Evolutionary conservation across 1,284 basidiomycete species (phyloP).

Genomic region (Tremellales sp.): DNA sequence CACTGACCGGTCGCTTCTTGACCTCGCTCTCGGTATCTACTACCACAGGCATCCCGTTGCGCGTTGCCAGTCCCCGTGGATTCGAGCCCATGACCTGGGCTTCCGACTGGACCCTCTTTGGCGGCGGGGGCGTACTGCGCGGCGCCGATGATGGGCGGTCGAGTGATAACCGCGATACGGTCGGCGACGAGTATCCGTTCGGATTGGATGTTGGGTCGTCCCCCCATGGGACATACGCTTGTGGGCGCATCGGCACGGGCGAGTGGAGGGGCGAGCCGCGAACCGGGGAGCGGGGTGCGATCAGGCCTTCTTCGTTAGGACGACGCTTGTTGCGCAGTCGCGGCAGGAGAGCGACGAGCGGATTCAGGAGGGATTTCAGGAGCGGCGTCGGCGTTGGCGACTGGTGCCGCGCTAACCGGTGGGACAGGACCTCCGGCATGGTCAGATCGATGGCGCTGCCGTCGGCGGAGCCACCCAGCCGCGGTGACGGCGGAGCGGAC

Average conservation of each 20-base stretch:
- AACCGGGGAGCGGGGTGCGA: slow-evolving; percentile 55
- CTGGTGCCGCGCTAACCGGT: not conserved
- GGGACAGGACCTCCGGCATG: not conserved
- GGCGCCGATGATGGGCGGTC: not conserved
- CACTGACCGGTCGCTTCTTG: not conserved
- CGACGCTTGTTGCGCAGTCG: slow-evolving; percentile 25
- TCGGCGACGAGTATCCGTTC: not conserved
- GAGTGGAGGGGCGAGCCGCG: slow-evolving; percentile 35
- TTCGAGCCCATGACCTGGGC: slow-evolving; percentile 16
- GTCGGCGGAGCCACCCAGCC: not conserved
- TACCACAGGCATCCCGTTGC: slow-evolving; percentile 18
- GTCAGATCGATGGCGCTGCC: not conserved
- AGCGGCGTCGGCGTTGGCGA: slow-evolving; percentile 54
- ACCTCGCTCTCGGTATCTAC: not conserved
- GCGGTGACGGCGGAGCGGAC: slow-evolving; percentile 9
- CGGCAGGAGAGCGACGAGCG: slow-evolving; percentile 42
- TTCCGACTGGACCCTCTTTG: slow-evolving; percentile 29
- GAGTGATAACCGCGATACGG: not conserved
- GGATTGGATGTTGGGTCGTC: slow-evolving; percentile 6
- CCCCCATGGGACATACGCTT: slow-evolving; percentile 34
- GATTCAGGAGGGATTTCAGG: slow-evolving; percentile 61
- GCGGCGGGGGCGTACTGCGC: slow-evolving; percentile 25
- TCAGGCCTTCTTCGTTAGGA: slow-evolving; percentile 56
- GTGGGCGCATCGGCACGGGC: slow-evolving; percentile 22
- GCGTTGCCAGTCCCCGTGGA: slow-evolving; percentile 30